Evolutionary conservation across 805 yeast genomes (phyloP), one percentile per base, ranked within the genome.

Genomic region (Saturnispora ahearnii): DNA sequence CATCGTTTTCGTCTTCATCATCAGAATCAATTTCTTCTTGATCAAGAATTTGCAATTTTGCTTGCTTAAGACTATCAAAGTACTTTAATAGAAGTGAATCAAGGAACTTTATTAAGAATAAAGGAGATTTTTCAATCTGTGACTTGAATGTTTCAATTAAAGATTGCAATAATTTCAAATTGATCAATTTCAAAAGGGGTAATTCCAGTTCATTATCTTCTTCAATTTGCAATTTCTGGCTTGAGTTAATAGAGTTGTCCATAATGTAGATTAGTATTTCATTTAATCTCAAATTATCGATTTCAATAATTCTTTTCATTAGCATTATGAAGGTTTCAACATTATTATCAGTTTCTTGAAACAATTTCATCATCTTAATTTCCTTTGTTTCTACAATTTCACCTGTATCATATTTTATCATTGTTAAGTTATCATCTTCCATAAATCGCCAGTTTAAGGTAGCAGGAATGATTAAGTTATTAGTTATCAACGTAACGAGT

Each of bases 91-190:
- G 30, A 21, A 45, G 37, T 13, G 53, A 46, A 26, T 51, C 45
- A 11, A 46, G 34, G 41, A 54, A 54, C 2, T 43, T 22, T 9
- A 54, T 9, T 22, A 54, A 18, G 2, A 53, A 45, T 3, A 44
- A 4, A 4, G 59, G 57, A 2, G 81, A 73, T 36, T 70, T 70
- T 7, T 81, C 73, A 28, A 84, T 60, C 42, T 71, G 72, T 8
- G 80, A 78, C 52, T 78, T 83, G 59, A 83, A 81, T 13, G 71
- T 69, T 4, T 74, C 73, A 24, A 81, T 78, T 32, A 87, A 65
- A 31, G 67, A 64, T 59, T 88, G 93, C 46, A 90, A 63, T 10
- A 87, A 59, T 52, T 82, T 76, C 51, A 87, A 67, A 58, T 84
- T 83, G 6, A 79, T 66, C 34, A 86, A 66, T 48, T 77, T 70